Evolutionary conservation across 768 basidiomycete species (phyloP).

Genomic region (Termitomyces sp.): DNA sequence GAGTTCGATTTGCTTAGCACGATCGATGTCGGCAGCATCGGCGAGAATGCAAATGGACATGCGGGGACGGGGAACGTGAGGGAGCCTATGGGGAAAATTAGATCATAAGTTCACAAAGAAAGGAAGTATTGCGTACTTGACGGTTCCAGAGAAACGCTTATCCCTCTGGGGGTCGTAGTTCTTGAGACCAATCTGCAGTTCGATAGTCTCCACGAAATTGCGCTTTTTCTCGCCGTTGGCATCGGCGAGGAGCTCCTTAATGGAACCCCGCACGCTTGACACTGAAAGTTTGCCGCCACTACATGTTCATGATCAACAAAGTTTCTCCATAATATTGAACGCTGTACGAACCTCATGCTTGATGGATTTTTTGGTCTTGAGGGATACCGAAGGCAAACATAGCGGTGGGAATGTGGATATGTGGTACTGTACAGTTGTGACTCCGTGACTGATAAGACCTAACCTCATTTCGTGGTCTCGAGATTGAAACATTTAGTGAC

Average conservation of each 20-base stretch:
- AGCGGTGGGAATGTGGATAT: conserved; percentile 14
- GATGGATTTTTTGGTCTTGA: conserved; percentile 19
- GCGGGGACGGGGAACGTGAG: conserved; percentile 95
- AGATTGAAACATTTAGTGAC: too few species aligned
- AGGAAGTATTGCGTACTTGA: conserved; percentile 60
- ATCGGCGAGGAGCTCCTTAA: conserved; percentile 85
- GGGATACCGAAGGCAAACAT: conserved; percentile 7
- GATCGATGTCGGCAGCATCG: conserved; percentile 97
- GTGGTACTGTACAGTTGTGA: conserved; percentile 28
- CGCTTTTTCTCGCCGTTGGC: conserved; percentile 87
- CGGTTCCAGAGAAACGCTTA: conserved; percentile 99
- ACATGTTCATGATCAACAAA: conserved; percentile 20
- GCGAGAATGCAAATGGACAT: conserved; percentile 99
- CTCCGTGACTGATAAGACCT: conserved; percentile 16
- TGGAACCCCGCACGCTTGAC: conserved; percentile 99
- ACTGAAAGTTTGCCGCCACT: conserved; percentile 79
- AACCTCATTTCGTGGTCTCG: conserved; percentile 17
- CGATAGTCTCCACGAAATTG: conserved; percentile 95
- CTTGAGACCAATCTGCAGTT: conserved; percentile 95
- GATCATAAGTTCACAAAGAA: neutral
- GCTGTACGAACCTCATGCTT: conserved; percentile 22
- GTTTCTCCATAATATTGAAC: neutral
- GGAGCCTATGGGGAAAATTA: conserved; percentile 55
- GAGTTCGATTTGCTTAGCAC: conserved; percentile 95
- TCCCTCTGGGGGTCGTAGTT: conserved; percentile 99